These are phyloP conservation scores for Dothideomycetes sp. DNA, from an alignment of 2,329 filamentous ascomycete genomes.

Conservation along the genomic window DNA sequence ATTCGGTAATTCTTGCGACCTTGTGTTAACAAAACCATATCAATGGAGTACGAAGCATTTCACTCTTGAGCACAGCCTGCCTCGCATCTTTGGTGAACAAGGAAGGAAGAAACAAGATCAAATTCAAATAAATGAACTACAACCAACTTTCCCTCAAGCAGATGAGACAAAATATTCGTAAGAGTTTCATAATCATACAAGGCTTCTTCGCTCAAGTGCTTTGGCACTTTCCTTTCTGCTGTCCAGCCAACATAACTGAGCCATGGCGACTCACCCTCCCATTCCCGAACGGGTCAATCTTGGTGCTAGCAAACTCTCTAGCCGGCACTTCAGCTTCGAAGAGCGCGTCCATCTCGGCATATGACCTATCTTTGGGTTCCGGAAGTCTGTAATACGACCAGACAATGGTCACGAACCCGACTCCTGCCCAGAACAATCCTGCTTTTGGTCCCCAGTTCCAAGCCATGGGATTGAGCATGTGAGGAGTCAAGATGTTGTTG, in stretches of 20 bases:
- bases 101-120: too few relatives aligned
- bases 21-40: too few relatives aligned
- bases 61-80: too few relatives aligned
- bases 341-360: conserved; percentile 48
- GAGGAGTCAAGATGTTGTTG: conserved; percentile 20
- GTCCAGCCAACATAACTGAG: background rate
- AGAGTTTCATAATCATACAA: too few relatives aligned
- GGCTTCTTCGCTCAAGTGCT: background rate
- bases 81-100: too few relatives aligned
- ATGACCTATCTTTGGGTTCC: conserved; percentile 46
- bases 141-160: too few relatives aligned
- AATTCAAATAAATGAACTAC: too few relatives aligned
- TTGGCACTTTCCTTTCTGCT: background rate
- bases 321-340: conserved; percentile 41
- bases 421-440: conserved; percentile 33
- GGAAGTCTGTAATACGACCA: conserved; percentile 48
- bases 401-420: conserved; percentile 37
- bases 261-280: background rate
- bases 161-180: too few relatives aligned
- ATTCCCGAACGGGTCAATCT: conserved; percentile 16
- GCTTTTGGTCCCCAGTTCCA: conserved; percentile 20
- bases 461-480: conserved; percentile 20
- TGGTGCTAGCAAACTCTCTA: conserved; percentile 29
- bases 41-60: too few relatives aligned
- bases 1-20: conserved; percentile 8